Conservation (phyloP, 2,329 filamentous ascomycete genomes). For the Beauveria sp. region DNA sequence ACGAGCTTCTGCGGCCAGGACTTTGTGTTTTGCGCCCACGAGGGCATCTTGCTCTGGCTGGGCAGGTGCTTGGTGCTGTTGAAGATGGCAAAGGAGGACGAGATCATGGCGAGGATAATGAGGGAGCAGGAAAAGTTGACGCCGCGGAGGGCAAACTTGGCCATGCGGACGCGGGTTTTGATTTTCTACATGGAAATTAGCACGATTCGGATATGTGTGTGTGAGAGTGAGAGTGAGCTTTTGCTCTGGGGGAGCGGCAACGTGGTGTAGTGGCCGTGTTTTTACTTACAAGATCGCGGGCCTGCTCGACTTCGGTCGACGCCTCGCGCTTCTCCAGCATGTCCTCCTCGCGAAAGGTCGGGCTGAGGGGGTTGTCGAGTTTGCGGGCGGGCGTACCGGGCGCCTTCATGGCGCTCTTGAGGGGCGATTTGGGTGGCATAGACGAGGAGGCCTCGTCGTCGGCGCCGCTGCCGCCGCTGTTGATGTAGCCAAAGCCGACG, state of each 20-base stretch:
- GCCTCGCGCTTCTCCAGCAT: constrained; percentile 77
- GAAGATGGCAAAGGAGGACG: constrained; percentile 86
- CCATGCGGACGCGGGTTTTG: constrained; percentile 83
- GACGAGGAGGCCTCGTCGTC: constrained; percentile 44
- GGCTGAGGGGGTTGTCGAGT: constrained; percentile 73
- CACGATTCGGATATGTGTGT: too few species aligned
- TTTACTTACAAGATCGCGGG: constrained; percentile 70
- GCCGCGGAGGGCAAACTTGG: constrained; percentile 89
- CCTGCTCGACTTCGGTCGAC: constrained; percentile 78
- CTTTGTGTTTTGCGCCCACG: constrained; percentile 75
- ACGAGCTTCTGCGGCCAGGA: constrained; percentile 87
- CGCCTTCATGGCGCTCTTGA: constrained; percentile 85
- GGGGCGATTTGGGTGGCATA: constrained; percentile 60
- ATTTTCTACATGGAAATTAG: constrained; percentile 57
- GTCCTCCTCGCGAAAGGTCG: constrained; percentile 85
- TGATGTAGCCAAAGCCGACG: constrained; percentile 88
- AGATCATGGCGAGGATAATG: constrained; percentile 86
- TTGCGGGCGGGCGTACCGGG: constrained; percentile 72
- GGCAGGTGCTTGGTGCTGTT: constrained; percentile 73
- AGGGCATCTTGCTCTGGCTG: constrained; percentile 67
- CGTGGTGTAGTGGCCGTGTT: too few species aligned
- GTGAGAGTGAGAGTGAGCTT: too few species aligned
- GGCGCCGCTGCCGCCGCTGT: constrained; percentile 46
- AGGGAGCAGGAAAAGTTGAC: constrained; percentile 97
- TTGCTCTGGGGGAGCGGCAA: too few species aligned